Evolutionary conservation across 768 basidiomycete species (phyloP), one percentile per base, ranked within the genome.

Genomic region (Lactarius vividus): DNA sequence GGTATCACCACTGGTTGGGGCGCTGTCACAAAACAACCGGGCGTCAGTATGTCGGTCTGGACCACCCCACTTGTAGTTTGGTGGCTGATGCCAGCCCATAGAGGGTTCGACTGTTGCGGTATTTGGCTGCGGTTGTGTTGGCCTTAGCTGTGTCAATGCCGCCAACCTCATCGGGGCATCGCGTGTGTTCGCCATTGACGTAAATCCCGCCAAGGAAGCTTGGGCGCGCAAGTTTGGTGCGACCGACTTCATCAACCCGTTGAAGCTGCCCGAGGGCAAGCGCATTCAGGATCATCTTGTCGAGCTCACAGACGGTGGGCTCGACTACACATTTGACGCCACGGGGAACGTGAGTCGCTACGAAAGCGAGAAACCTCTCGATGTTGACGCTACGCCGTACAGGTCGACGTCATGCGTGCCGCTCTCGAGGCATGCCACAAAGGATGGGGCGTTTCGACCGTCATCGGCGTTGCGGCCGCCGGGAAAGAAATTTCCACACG

Each of bases 1-100:
- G 95, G 95, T 70, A 96, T 98, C 76, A 96, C 96, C 40, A 98
- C 96, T n/a, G 96, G 96, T 20, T 98, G 94, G 92, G 96, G 96
- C 62, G 91, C 96, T 7, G 92, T 96, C 57, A 85, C 85, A 69
- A 98, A 98, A 80, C 93, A 95, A 74, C 85, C 89, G 28, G 94
- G 92, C 66, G 85, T 93, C 76, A 83, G 91, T 91, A 73, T 26
- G 88, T 80, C 31, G 5, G 35, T 44, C 46, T n/a, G 53, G 31
- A 37, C 33, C 37, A 6, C 54, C 33, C 29, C 37, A 26, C 15
- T 10, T 26, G 35, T 16, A 16, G 26, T n/a, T 29, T 4, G 26
- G 33, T 11, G 18, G n/a, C 37, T 64, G 23, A 59, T 65, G 62
- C 23, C 29, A 59, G 29, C 40, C 9, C 40, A 9, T 73, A 91